Evolutionary conservation across 1,139 yeast species (phyloP), one percentile per base, ranked within the genome.

Genomic region (Geotrichum macrosporum): DNA sequence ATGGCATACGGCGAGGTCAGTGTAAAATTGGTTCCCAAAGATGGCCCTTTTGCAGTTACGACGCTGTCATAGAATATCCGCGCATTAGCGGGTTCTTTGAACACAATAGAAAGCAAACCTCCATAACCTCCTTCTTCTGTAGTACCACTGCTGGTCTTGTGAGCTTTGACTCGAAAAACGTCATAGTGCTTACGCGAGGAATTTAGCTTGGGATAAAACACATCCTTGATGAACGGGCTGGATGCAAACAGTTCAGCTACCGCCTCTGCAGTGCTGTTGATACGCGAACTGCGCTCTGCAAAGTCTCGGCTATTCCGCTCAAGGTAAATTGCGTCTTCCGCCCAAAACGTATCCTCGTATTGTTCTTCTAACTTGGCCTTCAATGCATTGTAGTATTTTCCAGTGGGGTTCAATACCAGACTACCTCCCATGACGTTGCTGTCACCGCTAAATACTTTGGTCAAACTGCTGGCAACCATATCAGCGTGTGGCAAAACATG

Each of bases 351-450:
- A 60, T 89, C 96, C 55, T 77, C 84, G 61, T 83, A 94, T 56
- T 70, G 78, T 35, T 72, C 69, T 5, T 70, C 69, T 52, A 74
- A 62, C 53, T 75, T 75, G 21, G 64, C 54, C 60, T 82, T 81
- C 46, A 89, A 74, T 35, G 57, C 56, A 0, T 56, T 47, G 65
- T 84, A 87, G 52, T 67, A 68, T 37, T 67, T 69, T 12, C 92
- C 75, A 10, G 71, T 60, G 5, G 92, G 84, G 61, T 89, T 92
- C 56, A 92, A 68, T 9, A 88, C 81, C 53, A 89, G 67, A 12
- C 94, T 81, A 3, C 98, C 98, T 0, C 92, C 96, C 89, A 89
- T 84, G 45, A 92, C 96, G 60, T 89, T 88, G 38, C 95, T 83
- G 63, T 87, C 96, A 15, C 97, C 97, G 24, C 94, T 82, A 60